These are phyloP conservation scores for Cenchrus purpureus DNA, from an alignment of 176 grass and related monocot species.

Conservation along the genomic window DNA sequence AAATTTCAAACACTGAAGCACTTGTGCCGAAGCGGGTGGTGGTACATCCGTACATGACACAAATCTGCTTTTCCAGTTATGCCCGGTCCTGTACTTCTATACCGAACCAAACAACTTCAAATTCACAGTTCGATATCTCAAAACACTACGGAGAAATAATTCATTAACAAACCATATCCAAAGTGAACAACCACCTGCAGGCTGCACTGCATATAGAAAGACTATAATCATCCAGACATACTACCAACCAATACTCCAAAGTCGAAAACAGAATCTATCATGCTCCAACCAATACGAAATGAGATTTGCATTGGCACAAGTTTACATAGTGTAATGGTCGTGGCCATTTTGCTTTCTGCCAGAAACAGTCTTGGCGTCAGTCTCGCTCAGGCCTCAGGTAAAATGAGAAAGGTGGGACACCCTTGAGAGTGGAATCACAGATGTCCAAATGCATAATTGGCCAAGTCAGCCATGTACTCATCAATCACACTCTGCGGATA, in stretches of 20 bases:
- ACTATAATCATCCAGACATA: not conserved
- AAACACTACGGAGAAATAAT: not conserved
- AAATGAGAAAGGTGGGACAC: not conserved
- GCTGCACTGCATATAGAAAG: not conserved
- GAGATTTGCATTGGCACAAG: too few species aligned
- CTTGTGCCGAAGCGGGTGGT: not conserved
- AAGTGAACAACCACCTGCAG: not conserved
- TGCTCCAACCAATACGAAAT: too few species aligned
- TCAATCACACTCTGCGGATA: not conserved
- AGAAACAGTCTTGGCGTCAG: not conserved
- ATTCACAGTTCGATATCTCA: not conserved
- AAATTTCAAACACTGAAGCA: not conserved
- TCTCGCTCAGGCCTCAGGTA: not conserved
- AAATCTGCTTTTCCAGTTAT: not conserved
- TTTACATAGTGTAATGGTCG: too few species aligned
- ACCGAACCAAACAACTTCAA: not conserved
- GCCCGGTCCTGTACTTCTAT: too few species aligned
- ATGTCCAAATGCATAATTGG: not conserved
- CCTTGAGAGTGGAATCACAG: not conserved
- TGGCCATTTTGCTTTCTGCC: not conserved
- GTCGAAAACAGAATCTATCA: not conserved
- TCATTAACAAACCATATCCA: not conserved
- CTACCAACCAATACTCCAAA: too few species aligned
- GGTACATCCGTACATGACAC: not conserved
- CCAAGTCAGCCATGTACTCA: conserved; percentile 15